These are phyloP conservation scores for Aspergillus sp. DNA, from an alignment of 2,329 filamentous ascomycete genomes.

Conservation along the genomic window DNA sequence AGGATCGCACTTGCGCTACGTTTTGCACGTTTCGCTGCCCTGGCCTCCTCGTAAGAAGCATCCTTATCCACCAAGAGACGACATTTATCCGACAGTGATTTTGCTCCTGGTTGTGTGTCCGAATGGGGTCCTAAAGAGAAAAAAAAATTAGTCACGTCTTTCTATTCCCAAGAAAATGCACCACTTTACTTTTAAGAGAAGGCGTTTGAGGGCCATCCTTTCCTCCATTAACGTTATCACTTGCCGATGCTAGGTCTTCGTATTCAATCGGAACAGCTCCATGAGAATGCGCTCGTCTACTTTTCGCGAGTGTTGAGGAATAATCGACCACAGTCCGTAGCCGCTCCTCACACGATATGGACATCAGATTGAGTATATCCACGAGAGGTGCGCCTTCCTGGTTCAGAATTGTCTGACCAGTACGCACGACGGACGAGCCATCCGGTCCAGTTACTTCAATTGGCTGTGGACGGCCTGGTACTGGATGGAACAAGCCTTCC, in stretches of 20 bases:
- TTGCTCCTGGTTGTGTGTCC: constrained; percentile 42
- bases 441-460: constrained; percentile 60
- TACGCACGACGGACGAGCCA: constrained; percentile 60
- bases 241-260: constrained; percentile 62
- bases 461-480: constrained; percentile 42
- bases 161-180: background rate
- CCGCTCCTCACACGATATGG: constrained; percentile 78
- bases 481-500: constrained; percentile 52
- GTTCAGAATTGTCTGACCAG: constrained; percentile 70
- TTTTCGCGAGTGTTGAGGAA: constrained; percentile 67
- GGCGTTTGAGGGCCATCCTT: constrained; percentile 36
- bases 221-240: constrained; percentile 33
- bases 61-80: constrained; percentile 66
- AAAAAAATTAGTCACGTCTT: constrained; percentile 15
- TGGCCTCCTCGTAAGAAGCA: constrained; percentile 69
- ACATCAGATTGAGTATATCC: constrained; percentile 80
- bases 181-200: constrained; percentile 39
- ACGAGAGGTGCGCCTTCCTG: constrained; percentile 67
- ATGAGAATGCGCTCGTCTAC: constrained; percentile 74
- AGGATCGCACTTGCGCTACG: constrained; percentile 57
- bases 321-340: constrained; percentile 76
- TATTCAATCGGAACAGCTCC: constrained; percentile 77
- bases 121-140: constrained; percentile 34
- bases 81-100: constrained; percentile 51
- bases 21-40: constrained; percentile 66